Conservation (phyloP, 352 stramenopile species). For the Phytophthora tentaculata region DNA sequence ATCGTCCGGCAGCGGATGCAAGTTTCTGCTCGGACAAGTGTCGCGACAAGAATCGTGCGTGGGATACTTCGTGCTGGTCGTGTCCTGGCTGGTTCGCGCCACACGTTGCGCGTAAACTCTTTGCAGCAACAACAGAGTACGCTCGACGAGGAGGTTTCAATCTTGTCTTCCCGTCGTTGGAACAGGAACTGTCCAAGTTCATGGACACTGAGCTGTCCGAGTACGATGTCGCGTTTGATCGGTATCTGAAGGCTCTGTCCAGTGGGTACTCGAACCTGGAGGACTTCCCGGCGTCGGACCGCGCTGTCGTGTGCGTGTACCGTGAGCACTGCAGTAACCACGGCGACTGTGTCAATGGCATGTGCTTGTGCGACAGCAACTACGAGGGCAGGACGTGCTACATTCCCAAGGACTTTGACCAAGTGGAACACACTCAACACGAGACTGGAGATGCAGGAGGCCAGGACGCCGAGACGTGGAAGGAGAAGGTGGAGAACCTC, state of each 20-base stretch:
- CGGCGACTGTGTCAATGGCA: constrained; percentile 84
- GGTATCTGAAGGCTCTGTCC: constrained; percentile 77
- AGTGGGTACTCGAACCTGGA: constrained; percentile 52
- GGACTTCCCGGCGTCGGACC: constrained; percentile 47
- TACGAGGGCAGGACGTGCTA: constrained; percentile 88
- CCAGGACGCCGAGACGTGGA: constrained; percentile 59
- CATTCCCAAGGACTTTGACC: constrained; percentile 65
- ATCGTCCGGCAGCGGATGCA: constrained; percentile 40
- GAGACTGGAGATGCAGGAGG: constrained; percentile 33
- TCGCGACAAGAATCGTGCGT: constrained; percentile 57
- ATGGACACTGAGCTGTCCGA: constrained; percentile 62
- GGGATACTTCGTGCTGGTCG: constrained; percentile 78
- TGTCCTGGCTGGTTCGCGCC: constrained; percentile 79
- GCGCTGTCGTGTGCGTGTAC: constrained; percentile 67
- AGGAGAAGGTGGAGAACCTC: constrained; percentile 62
- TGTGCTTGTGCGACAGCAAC: constrained; percentile 70
- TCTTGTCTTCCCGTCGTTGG: constrained; percentile 69
- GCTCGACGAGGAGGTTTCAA: constrained; percentile 72
- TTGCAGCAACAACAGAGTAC: constrained; percentile 65
- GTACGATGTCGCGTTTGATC: constrained; percentile 71
- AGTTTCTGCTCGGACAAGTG: constrained; percentile 74
- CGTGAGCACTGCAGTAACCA: constrained; percentile 83
- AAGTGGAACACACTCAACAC: constrained; percentile 36
- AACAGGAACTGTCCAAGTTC: constrained; percentile 64
- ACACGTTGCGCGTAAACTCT: constrained; percentile 62